A percentile compares a stretch with the other conserved stretches of the same genome.
These are phyloP conservation scores for Phenoliferia sp. DNA, from an alignment of 1,284 basidiomycete species.

Conservation along the genomic window DNA sequence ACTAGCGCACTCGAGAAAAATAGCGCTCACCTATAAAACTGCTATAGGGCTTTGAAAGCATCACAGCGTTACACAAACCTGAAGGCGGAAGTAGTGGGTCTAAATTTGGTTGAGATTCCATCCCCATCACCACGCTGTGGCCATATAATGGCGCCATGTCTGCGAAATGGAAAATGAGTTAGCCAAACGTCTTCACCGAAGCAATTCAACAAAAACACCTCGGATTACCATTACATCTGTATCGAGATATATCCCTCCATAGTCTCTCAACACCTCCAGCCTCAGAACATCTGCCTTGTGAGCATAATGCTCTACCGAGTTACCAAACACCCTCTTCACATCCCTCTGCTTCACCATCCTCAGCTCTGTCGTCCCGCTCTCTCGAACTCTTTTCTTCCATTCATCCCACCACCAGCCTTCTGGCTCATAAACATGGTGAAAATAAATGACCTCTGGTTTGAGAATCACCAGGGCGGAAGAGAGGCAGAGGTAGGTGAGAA, in stretches of 20 bases:
- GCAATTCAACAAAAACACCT: constrained; percentile 5
- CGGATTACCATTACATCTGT: constrained; percentile 40
- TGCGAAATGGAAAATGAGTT: constrained; percentile 28
- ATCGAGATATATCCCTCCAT: constrained; percentile 50
- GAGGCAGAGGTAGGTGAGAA: constrained; percentile 31
- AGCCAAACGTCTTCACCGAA: constrained; percentile 34
- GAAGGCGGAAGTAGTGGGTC: constrained; percentile 37
- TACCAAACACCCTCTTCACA: constrained; percentile 34
- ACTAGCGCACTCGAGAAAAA: not conserved
- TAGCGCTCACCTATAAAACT: constrained; percentile 41
- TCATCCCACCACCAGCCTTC: constrained; percentile 24
- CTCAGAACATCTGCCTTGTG: constrained; percentile 47
- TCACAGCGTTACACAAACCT: constrained; percentile 49
- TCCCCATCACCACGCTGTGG: constrained; percentile 46
- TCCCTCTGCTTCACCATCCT: constrained; percentile 22
- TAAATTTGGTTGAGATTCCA: constrained; percentile 42
- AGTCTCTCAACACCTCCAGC: constrained; percentile 42
- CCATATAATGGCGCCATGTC: constrained; percentile 29
- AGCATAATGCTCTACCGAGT: constrained; percentile 38
- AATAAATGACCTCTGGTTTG: constrained; percentile 19
- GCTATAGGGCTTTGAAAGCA: constrained; percentile 44
- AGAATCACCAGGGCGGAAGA: constrained; percentile 18
- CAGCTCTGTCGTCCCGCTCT: constrained; percentile 8
- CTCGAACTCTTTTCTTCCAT: not conserved
- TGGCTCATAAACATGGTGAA: constrained; percentile 26